Conservation (phyloP, 768 basidiomycete genomes). For the Amanita molliuscula region DNA sequence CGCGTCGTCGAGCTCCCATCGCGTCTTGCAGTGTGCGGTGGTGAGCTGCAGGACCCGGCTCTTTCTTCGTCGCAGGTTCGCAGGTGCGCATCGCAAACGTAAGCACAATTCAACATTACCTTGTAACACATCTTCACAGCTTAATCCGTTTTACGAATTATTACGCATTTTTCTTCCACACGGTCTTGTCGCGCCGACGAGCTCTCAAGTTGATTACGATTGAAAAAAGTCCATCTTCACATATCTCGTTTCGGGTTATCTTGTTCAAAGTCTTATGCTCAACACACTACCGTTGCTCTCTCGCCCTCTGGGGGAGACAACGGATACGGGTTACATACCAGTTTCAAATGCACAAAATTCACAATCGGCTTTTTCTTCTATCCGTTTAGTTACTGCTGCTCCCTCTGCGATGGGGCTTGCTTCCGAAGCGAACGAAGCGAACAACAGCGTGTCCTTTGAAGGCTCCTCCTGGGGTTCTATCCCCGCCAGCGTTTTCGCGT, state of each 20-base stretch:
- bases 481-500: constrained; percentile 20
- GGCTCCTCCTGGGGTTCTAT: constrained; percentile 23
- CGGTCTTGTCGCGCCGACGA: neutral
- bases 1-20: neutral
- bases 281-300: constrained; percentile 11
- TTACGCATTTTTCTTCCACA: constrained; percentile 13
- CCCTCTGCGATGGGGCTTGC: constrained; percentile 42
- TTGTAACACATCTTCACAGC: neutral
- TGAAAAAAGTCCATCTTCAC: constrained; percentile 5
- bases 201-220: constrained; percentile 13
- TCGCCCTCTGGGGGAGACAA: constrained; percentile 18
- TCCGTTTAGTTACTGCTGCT: constrained; percentile 59
- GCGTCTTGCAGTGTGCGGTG: neutral
- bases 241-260: neutral
- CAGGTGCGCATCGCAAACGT: constrained; percentile 13
- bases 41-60: constrained; percentile 5
- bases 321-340: constrained; percentile 6
- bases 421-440: constrained; percentile 21
- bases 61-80: constrained; percentile 7
- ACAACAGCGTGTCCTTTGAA: constrained; percentile 21
- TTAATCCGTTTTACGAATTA: constrained; percentile 10
- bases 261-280: constrained; percentile 7
- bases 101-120: neutral
- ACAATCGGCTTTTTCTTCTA: constrained; percentile 39
- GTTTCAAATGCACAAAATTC: constrained; percentile 17